These are phyloP conservation scores for Populus ilicifolia DNA, from an alignment of 345 rosid species.

Conservation along the genomic window DNA sequence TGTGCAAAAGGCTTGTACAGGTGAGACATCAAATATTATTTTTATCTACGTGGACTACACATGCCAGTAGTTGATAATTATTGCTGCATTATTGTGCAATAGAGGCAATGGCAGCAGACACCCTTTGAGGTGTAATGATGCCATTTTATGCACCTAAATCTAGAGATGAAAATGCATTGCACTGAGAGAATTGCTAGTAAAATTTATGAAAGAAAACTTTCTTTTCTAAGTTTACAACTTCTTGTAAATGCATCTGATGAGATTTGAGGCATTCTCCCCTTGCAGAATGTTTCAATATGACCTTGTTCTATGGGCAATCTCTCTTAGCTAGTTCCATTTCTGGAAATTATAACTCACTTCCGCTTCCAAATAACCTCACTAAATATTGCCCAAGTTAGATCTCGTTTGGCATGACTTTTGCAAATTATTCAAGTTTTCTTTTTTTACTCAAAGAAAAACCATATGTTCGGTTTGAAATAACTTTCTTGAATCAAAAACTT, in stretches of 20 bases:
- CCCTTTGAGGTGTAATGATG: conserved; percentile 2
- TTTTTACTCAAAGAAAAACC: background rate
- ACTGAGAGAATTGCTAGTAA: background rate
- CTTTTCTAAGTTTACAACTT: background rate
- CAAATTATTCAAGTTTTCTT: background rate
- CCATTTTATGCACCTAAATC: background rate
- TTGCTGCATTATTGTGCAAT: background rate
- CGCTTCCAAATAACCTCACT: background rate
- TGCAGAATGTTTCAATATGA: background rate
- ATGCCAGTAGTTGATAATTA: background rate
- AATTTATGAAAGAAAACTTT: background rate
- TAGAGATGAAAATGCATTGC: background rate
- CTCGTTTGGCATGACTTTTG: background rate
- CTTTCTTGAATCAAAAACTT: no score
- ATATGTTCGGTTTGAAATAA: background rate
- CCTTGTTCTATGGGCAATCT: background rate
- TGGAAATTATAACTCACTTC: background rate
- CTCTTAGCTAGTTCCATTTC: conserved; percentile 1
- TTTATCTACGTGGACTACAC: background rate
- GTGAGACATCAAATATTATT: conserved; percentile 33
- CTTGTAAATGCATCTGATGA: background rate
- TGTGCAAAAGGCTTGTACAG: conserved; percentile 93
- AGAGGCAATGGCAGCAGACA: background rate
- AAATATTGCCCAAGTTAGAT: background rate
- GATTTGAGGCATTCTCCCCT: background rate